These are phyloP conservation scores for Hypoxylon sp. DNA, from an alignment of 2,329 filamentous ascomycete genomes.

Conservation along the genomic window DNA sequence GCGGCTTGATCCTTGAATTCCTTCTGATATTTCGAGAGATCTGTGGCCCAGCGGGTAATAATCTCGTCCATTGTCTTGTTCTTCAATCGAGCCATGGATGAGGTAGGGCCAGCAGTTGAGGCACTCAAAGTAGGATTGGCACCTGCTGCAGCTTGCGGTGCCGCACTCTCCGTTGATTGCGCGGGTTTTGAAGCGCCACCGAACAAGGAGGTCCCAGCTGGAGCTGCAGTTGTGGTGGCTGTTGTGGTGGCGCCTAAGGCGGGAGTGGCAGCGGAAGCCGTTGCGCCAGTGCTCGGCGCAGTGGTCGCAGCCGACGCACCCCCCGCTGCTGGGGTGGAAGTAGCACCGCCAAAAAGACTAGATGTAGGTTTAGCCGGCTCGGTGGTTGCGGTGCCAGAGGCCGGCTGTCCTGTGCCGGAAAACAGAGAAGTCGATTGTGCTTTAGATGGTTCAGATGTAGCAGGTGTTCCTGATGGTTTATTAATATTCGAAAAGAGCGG, in stretches of 20 bases:
- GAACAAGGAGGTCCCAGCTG: slow-evolving; percentile 51
- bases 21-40: slow-evolving; percentile 95
- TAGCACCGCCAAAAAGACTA: slow-evolving; percentile 50
- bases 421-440: slow-evolving; percentile 53
- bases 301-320: slow-evolving; percentile 47
- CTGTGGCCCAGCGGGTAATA: slow-evolving; percentile 95
- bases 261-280: slow-evolving; percentile 51
- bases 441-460: slow-evolving; percentile 52
- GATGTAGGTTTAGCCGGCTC: slow-evolving; percentile 51
- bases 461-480: slow-evolving; percentile 45
- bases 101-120: slow-evolving; percentile 85
- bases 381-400: slow-evolving; percentile 48
- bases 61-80: slow-evolving; percentile 99
- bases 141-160: slow-evolving; percentile 47
- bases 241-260: slow-evolving; percentile 50
- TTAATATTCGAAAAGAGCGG: slow-evolving; percentile 45
- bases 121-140: slow-evolving; percentile 68
- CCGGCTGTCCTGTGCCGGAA: slow-evolving; percentile 39
- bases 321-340: slow-evolving; percentile 47
- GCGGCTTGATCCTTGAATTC: slow-evolving; percentile 93
- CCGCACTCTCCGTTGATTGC: slow-evolving; percentile 52
- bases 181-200: slow-evolving; percentile 54
- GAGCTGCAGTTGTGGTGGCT: slow-evolving; percentile 54
- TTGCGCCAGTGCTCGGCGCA: slow-evolving; percentile 47
- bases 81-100: slow-evolving; percentile 90